Percentiles rank a stretch among this genome's conserved stretches.
phyloP scores from a whole-genome alignment of 148 eudicot genomes.

The Beta vulgaris region DNA sequence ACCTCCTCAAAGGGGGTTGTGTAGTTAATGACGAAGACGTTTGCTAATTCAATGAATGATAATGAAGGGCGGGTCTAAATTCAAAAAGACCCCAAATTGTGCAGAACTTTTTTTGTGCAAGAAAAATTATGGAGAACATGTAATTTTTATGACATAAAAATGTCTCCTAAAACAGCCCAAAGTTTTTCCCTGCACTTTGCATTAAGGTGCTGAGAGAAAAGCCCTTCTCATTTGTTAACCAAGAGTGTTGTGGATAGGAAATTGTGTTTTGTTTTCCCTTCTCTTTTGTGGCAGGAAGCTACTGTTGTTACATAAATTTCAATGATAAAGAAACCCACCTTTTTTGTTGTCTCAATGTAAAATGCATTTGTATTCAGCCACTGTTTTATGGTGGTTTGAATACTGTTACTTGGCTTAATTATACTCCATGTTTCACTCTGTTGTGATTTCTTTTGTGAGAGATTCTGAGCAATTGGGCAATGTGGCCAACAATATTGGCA shows the following conservation, averaged over 20 bases:
- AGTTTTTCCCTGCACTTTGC: conserved; percentile 16
- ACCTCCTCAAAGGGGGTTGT: background rate
- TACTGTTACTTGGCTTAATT: background rate
- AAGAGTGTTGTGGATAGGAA: conserved; percentile 28
- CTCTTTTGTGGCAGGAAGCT: conserved; percentile 22
- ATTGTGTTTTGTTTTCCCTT: background rate
- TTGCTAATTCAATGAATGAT: conserved; percentile 28
- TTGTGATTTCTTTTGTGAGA: background rate
- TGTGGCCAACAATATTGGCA: too few species aligned
- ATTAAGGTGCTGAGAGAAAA: conserved; percentile 30
- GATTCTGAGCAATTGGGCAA: too few species aligned
- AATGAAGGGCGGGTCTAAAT: conserved; percentile 12
- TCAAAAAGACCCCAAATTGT: background rate
- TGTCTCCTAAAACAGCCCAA: conserved; percentile 19
- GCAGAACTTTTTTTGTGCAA: conserved; percentile 23
- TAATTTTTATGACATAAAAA: conserved; percentile 26
- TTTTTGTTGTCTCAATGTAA: background rate
- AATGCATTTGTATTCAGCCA: background rate
- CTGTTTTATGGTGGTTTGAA: background rate
- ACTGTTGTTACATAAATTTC: conserved; percentile 13
- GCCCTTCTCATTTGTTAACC: conserved; percentile 23
- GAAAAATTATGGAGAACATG: conserved; percentile 22
- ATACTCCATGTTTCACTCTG: background rate
- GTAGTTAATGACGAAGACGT: conserved; percentile 26
- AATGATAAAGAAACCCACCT: conserved; percentile 6